A percentile compares a stretch with the other conserved stretches of the same genome.
Conservation (phyloP, 2,329 filamentous ascomycete species). For the Aspergillus niger region DNA sequence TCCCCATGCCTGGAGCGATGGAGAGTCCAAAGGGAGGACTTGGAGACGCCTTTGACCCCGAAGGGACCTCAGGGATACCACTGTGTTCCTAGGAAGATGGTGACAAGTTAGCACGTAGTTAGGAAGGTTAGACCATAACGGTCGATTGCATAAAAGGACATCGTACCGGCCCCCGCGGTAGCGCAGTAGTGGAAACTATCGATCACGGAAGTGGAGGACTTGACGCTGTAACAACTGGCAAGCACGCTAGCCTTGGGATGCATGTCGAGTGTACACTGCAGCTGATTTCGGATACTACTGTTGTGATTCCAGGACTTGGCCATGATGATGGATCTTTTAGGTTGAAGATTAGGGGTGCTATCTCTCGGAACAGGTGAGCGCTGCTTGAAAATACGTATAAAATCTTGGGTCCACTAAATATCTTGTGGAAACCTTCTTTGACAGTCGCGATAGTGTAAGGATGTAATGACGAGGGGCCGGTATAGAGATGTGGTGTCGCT, state of each 20-base stretch:
- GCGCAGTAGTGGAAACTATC: slow-evolving; percentile 93
- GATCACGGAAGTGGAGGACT: slow-evolving; percentile 67
- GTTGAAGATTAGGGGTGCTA: background rate
- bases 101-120: slow-evolving; percentile 7
- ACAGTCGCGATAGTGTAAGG: background rate
- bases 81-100: slow-evolving; percentile 65
- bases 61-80: slow-evolving; percentile 94
- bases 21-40: slow-evolving; percentile 85
- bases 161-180: slow-evolving; percentile 77
- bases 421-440: background rate
- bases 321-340: slow-evolving; percentile 29
- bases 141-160: background rate
- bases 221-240: slow-evolving; percentile 88
- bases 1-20: slow-evolving; percentile 65
- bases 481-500: background rate
- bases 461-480: background rate
- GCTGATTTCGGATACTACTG: slow-evolving; percentile 66
- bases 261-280: slow-evolving; percentile 61
- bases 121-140: background rate
- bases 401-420: background rate
- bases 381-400: background rate
- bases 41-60: slow-evolving; percentile 81
- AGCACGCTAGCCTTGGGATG: slow-evolving; percentile 68
- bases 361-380: background rate
- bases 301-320: slow-evolving; percentile 64